Base-by-base conservation (phyloP, 192 early-diverging fungal species). In the Chytriomyces confervae region DNA sequence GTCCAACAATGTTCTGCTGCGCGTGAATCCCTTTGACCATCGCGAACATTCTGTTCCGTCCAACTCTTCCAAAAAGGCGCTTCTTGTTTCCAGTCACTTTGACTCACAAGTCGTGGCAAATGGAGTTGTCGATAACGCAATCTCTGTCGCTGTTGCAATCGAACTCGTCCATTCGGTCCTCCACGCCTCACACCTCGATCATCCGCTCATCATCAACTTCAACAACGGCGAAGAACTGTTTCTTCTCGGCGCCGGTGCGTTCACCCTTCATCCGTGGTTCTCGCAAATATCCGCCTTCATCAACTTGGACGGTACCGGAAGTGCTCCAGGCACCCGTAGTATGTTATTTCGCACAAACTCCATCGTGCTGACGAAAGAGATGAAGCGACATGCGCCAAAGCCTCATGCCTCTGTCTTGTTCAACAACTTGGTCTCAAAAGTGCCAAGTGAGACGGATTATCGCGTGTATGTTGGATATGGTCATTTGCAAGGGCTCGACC, bases 201-300 rank as follows among this genome's bases (percentile, higher is more conserved):
- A 78, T 50, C 75, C 78, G 23, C 50, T 89, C 43, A 77, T 89
- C 29, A 66, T 89, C 7, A 64, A 76, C 27, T 84, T 89, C 49
- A 86, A 84, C 60, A 87, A 89, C 69, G 85, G 77, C 0, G 87
- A 89, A 63, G 87, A 89, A 64, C 43, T 86, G 48, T 62, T 75
- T 50, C 27, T 85, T 43, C 50, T 84, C 7, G 86, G 86, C 9
- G 82, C 72, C 10, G 62, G 67, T 20, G 69, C 84, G 7, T 86
- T 88, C 64, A 29, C 79, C 5, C 67, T 72, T 10, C 83, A 88
- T 51, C 86, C 86, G 10, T 80, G 72, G 82, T 80, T 82, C 61
- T 50, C 50, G 46, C 47, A 71, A 53, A 73, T 83, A n/a, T 76
- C 77, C 44, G 87, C 67, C 10, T 86, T 88, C 66, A 77, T 88